phyloP scores from a whole-genome alignment of 2,329 filamentous ascomycete genomes.

The Pyrenochaeta sp. region DNA sequence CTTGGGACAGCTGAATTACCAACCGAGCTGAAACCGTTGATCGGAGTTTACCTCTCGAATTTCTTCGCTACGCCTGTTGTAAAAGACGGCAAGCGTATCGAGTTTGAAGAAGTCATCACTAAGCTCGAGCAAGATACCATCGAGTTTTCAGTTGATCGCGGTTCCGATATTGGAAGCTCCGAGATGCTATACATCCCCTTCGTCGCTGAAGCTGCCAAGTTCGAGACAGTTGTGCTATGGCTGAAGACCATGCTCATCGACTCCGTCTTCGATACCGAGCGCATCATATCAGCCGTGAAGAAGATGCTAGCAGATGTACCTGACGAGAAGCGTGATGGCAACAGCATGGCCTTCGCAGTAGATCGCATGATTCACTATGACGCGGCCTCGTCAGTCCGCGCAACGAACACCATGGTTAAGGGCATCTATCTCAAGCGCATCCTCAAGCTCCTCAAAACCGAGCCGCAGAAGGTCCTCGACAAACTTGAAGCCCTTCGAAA shows the following conservation, averaged over 20 bases:
- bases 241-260: constrained; percentile 86
- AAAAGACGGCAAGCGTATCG: constrained; percentile 76
- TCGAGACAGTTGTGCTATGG: constrained; percentile 82
- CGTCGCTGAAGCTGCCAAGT: constrained; percentile 88
- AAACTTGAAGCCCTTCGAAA: constrained; percentile 81
- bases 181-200: constrained; percentile 85
- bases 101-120: constrained; percentile 92
- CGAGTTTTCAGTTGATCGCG: constrained; percentile 77
- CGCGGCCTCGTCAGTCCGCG: constrained; percentile 77
- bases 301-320: constrained; percentile 93
- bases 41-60: constrained; percentile 85
- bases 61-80: constrained; percentile 93
- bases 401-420: constrained; percentile 84
- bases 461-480: constrained; percentile 76
- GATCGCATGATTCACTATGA: constrained; percentile 82
- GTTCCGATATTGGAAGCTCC: constrained; percentile 74
- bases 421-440: constrained; percentile 86
- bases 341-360: constrained; percentile 68
- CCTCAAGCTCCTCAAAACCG: constrained; percentile 78
- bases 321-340: constrained; percentile 87
- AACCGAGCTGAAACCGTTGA: constrained; percentile 81
- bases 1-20: constrained; percentile 81
- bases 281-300: constrained; percentile 69
- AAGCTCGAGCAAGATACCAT: constrained; percentile 92
- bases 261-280: constrained; percentile 81